These are phyloP conservation scores for Myxozyma melibiosi DNA, from an alignment of 805 yeast species.

Conservation along the genomic window DNA sequence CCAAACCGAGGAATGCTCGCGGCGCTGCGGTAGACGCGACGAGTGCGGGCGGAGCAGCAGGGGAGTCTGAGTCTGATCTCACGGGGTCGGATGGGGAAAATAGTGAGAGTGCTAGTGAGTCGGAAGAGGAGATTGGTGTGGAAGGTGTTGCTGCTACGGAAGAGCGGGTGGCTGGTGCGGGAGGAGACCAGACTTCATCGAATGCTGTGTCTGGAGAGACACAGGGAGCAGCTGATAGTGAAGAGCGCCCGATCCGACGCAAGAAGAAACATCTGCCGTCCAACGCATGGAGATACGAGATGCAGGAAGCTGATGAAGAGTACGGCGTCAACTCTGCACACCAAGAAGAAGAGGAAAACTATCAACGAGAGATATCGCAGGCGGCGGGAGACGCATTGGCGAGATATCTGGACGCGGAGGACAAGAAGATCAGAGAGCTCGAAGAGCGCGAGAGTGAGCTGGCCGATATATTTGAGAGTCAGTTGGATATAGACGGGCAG, in stretches of 20 bases:
- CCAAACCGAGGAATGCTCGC: neutral
- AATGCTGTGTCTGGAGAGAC: neutral
- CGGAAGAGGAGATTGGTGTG: neutral
- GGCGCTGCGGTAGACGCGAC: conserved; percentile 1
- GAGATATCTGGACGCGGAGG: conserved; percentile 20
- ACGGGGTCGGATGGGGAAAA: neutral
- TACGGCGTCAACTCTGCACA: neutral
- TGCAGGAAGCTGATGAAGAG: conserved; percentile 23
- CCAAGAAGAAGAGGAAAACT: conserved; percentile 12
- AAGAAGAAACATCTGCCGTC: conserved; percentile 24
- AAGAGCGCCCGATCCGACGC: neutral
- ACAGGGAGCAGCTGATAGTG: neutral
- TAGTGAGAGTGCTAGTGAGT: neutral
- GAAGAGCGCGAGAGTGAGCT: conserved; percentile 8
- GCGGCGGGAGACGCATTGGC: conserved; percentile 18
- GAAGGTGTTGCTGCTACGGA: neutral
- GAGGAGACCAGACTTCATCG: too few relatives aligned
- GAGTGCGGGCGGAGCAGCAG: neutral
- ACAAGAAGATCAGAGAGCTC: neutral
- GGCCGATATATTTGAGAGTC: conserved; percentile 25
- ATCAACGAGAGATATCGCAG: conserved; percentile 12
- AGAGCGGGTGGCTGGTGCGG: neutral
- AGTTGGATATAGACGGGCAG: conserved; percentile 6
- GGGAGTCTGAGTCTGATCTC: neutral
- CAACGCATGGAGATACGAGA: conserved; percentile 31